Base-by-base conservation (phyloP, 1,284 basidiomycete genomes). In the Papiliotrema fonsecae region DNA sequence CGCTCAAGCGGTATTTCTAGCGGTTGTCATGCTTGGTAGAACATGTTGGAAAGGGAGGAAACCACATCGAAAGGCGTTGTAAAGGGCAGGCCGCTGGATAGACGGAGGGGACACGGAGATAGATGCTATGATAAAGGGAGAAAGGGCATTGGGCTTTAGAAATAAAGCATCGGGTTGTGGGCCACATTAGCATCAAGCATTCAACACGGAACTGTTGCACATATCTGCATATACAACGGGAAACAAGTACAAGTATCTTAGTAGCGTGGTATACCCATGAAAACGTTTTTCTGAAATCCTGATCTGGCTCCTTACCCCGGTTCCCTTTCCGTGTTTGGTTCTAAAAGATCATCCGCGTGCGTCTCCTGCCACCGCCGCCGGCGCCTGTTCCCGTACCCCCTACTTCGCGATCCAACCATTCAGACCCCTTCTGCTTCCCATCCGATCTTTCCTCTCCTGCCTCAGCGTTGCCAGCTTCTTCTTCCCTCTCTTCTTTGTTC, bases 401-500 rank as follows among this genome's bases (percentile, higher is more conserved):
- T 7, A 32, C 32, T 27, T 50, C 52, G 16, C 18, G 22, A 34
- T 51, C 52, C 21, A 54, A 31, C 16, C 35, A 51, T 37, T 54
- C 49, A 10, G n/a, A 16, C 5, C 24, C 31, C 37, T 30, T 49
- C 43, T 16, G 38, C 36, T 24, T 44, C 40, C 35, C 48, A 24
- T 47, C 45, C 31, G 22, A n/a, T 48, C 73, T 71, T 61, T 42
- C 57, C 37, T 86, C 85, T 21, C 83, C 84, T 2, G 79, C 82
- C 27, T 70, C 61, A 2, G 77, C 80, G 2, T 79, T 83, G 6
- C 81, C 79, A 43, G 82, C 82, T 52, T 88, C 87, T 38, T 85
- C 82, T 36, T 72, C 70, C 60, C 76, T 82, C 67, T 91, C 88
- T 27, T 87, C 86, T 18, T 73, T 74, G 34, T 77, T 83, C 49